phyloP scores from a whole-genome alignment of 169 alveolate genomes.

The Plasmodium sp. region DNA sequence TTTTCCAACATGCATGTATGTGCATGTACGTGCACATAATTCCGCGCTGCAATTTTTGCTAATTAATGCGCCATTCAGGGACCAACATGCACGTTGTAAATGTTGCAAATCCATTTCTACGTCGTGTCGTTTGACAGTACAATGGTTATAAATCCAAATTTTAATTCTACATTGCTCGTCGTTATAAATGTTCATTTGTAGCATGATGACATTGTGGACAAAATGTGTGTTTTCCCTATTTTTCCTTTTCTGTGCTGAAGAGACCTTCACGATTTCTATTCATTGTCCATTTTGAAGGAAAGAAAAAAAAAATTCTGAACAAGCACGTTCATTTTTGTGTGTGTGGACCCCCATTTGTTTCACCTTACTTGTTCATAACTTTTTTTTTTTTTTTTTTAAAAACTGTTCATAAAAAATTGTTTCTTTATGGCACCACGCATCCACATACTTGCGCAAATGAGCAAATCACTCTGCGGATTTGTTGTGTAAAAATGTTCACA shows the following conservation, averaged over 20 bases:
- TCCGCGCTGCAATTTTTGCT: neutral
- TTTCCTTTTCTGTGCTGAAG: neutral
- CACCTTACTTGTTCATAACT: neutral
- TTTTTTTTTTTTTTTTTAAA: neutral
- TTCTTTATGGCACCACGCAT: neutral
- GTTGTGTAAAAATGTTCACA: neutral
- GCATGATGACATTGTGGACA: neutral
- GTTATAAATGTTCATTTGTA: neutral
- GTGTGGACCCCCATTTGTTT: neutral
- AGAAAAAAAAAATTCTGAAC: neutral
- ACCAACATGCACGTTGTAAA: conserved; percentile 2
- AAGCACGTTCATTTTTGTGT: neutral
- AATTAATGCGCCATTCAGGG: conserved; percentile 9
- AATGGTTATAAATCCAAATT: neutral
- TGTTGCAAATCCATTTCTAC: conserved; percentile 5
- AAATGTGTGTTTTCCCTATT: neutral
- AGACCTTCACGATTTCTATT: conserved; percentile 14
- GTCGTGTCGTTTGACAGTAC: neutral
- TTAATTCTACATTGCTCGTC: conserved; percentile 47
- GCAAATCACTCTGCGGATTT: neutral
- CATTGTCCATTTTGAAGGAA: neutral
- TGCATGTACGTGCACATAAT: conserved; percentile 68
- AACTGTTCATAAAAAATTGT: neutral
- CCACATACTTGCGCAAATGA: neutral
- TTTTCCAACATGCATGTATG: conserved; percentile 22